A percentile compares a stretch with the other conserved stretches of the same genome.
Evolutionary conservation across 192 early-diverging fungal genomes (phyloP).

Genomic region (Anaeromyces robustus): DNA sequence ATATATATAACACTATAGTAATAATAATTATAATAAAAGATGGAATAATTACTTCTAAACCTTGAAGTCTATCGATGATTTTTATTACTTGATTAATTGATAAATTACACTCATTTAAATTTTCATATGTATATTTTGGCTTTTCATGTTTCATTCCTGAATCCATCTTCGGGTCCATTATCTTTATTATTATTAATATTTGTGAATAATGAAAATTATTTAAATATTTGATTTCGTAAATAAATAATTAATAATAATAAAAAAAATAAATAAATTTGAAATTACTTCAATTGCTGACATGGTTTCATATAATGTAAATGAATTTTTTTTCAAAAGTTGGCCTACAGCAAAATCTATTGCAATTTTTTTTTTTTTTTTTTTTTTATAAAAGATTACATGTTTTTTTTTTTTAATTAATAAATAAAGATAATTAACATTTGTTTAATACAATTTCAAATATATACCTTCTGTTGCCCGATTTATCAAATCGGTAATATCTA

Average conservation of each 20-base stretch:
- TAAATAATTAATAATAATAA: too few relatives aligned
- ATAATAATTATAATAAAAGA: too few relatives aligned
- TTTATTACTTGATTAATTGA: not conserved
- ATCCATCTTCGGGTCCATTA: not conserved
- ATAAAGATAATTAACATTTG: too few relatives aligned
- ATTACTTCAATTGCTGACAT: not conserved
- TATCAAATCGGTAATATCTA: not conserved
- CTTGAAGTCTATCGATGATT: not conserved
- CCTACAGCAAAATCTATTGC: not conserved
- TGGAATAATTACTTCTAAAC: not conserved
- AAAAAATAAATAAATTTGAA: not conserved
- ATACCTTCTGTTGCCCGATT: not conserved
- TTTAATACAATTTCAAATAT: too few relatives aligned
- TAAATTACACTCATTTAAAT: not conserved
- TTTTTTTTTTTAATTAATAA: too few relatives aligned
- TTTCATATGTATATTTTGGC: not conserved
- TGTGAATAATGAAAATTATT: too few relatives aligned
- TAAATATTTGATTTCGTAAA: too few relatives aligned
- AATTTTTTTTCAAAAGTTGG: not conserved
- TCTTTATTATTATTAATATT: not conserved
- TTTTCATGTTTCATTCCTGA: not conserved
- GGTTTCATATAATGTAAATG: not conserved
- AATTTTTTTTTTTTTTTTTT: too few relatives aligned
- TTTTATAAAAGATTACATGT: too few relatives aligned
- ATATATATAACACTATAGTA: too few relatives aligned